These are phyloP conservation scores for Cyberlindnera bimundalis DNA, from an alignment of 805 yeast genomes.

Conservation along the genomic window DNA sequence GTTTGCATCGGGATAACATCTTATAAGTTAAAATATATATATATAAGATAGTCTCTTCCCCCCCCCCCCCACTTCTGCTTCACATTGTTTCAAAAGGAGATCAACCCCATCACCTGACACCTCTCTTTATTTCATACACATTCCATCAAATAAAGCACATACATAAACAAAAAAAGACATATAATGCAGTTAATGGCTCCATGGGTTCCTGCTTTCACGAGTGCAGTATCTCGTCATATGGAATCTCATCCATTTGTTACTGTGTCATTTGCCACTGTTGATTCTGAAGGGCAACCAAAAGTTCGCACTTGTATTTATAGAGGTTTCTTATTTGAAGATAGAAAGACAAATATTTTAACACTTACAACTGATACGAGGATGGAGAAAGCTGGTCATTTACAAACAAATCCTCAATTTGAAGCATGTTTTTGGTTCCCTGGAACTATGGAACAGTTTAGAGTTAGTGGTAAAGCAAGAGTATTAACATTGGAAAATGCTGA, in stretches of 20 bases:
- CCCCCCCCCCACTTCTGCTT: no score
- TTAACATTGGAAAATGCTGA: constrained; percentile 29
- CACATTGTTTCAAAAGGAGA: no score
- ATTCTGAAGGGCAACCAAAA: constrained; percentile 48
- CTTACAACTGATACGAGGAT: constrained; percentile 73
- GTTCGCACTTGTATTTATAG: constrained; percentile 70
- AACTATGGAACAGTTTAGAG: constrained; percentile 64
- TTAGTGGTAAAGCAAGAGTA: constrained; percentile 61
- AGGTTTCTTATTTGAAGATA: constrained; percentile 72
- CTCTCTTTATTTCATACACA: no score
- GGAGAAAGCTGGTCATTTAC: constrained; percentile 52
- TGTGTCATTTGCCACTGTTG: constrained; percentile 70
- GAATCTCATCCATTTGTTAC: constrained; percentile 48
- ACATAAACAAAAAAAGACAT: background rate
- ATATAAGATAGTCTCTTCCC: no score
- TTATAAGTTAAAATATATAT: no score
- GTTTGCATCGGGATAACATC: no score
- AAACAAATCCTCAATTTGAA: constrained; percentile 54
- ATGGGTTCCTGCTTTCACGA: constrained; percentile 68
- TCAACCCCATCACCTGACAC: no score
- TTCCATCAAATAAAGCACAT: no score
- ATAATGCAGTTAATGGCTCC: constrained; percentile 54
- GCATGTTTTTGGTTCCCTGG: constrained; percentile 71
- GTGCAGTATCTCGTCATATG: constrained; percentile 47
- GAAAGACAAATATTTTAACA: constrained; percentile 60